Conservation (phyloP, 179 eudicot genomes). For the Camellia oleifera region DNA sequence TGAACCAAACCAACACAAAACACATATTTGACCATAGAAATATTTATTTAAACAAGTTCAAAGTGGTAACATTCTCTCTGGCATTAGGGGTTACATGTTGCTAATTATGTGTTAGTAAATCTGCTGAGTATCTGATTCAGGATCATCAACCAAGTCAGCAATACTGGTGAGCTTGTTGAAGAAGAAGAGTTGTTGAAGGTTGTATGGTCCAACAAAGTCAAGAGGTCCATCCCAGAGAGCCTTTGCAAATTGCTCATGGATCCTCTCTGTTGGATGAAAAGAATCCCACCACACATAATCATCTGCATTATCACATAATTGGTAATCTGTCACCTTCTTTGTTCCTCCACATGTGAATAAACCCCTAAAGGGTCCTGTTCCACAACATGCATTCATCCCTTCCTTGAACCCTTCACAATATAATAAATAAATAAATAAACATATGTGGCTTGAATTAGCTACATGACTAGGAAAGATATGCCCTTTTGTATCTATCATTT, state of each 20-base stretch:
- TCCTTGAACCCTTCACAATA: constrained; percentile 24
- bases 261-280: constrained; percentile 27
- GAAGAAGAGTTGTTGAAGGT: constrained; percentile 18
- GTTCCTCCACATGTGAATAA: constrained; percentile 32
- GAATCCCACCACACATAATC: constrained; percentile 32
- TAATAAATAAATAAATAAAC: background rate
- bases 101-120: too few relatives aligned
- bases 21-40: too few relatives aligned
- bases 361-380: constrained; percentile 27
- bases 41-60: too few relatives aligned
- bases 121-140: background rate
- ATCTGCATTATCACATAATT: constrained; percentile 22
- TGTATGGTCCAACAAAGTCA: constrained; percentile 18
- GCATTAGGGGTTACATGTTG: too few relatives aligned
- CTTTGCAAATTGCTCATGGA: constrained; percentile 26
- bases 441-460: background rate
- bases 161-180: background rate
- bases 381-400: constrained; percentile 30
- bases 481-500: background rate
- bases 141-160: constrained; percentile 7
- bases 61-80: too few relatives aligned
- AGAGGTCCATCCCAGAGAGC: constrained; percentile 25
- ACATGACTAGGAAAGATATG: too few relatives aligned
- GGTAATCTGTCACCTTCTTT: constrained; percentile 16
- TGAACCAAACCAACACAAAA: too few relatives aligned